Conservation (phyloP, 495 filamentous ascomycete species). For the Neurospora tetraspora region DNA sequence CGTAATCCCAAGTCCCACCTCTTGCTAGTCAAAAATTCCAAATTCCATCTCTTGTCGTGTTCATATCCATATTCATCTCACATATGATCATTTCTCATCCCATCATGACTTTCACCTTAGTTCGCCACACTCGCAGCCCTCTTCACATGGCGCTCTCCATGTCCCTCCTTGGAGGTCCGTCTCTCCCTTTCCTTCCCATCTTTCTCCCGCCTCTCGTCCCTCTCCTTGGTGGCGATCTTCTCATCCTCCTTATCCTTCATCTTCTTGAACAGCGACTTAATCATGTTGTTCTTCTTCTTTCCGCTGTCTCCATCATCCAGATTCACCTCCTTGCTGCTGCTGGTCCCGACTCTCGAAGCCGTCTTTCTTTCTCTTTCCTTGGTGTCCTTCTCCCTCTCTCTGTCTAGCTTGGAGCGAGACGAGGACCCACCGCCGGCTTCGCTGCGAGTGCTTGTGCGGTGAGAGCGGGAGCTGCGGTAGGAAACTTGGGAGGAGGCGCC, state of each 20-base stretch:
- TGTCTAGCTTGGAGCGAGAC: not conserved
- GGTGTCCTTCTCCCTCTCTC: slow-evolving; percentile 2
- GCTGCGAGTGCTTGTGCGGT: slow-evolving; percentile 14
- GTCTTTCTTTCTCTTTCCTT: slow-evolving; percentile 4
- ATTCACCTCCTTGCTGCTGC: slow-evolving; percentile 15
- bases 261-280: slow-evolving; percentile 41
- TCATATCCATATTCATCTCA: not conserved
- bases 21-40: not conserved
- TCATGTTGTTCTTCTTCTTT: slow-evolving; percentile 40
- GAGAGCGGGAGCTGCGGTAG: slow-evolving; percentile 17
- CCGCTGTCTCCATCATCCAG: slow-evolving; percentile 15
- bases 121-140: not conserved
- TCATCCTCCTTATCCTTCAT: slow-evolving; percentile 34
- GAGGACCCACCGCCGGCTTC: slow-evolving; percentile 6
- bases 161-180: not conserved
- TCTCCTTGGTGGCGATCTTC: slow-evolving; percentile 8
- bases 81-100: not conserved
- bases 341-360: not conserved
- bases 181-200: not conserved
- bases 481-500: not conserved
- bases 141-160: not conserved
- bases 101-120: not conserved
- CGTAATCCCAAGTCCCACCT: not conserved
- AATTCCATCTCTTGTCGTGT: not conserved
- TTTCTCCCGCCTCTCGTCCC: not conserved